Evolutionary conservation across 305 asterid species (phyloP), one percentile per base, ranked within the genome.

Genomic region (Striga hermonthica): DNA sequence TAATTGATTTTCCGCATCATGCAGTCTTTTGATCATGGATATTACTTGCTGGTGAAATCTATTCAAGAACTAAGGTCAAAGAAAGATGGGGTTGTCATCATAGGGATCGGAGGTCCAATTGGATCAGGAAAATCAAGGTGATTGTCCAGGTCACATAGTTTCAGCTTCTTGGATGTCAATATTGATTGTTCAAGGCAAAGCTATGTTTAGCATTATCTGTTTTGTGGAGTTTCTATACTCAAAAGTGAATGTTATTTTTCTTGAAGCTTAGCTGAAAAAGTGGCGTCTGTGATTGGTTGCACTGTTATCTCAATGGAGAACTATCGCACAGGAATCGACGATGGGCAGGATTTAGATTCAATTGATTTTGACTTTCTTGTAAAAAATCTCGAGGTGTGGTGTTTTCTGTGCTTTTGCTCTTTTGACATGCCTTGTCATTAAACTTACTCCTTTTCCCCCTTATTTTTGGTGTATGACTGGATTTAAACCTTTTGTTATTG

Each of bases 71-170:
- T 94, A 56, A 86, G 99, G 68, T 84, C 95, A 39, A 94, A 94
- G 88, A 94, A 90, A 75, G 93, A 81, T 10, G 91, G 95, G 50
- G 72, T 86, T 67, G 97, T 94, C 64, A 88, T 95, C 43, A 87
- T 94, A 69, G 99, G 97, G 16, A 86, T 94, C 45, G 99, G 99
- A 71, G 99, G 99, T 63, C 99, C 99, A 38, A 86, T 95, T 72
- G 99, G 99, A 57, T 90, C 99, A 22, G 99, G 99, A 47, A 94
- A 94, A 83, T 76, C 99, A 16, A 94, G 99, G 99, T 90, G 59
- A 11, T 35, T 67, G 12, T 70, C 69, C 63, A 60, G 14, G 22
- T 44, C 28, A 15, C 47, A 43, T 35, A 8, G 43, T 62, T 69
- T 64, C 28, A 14, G 16, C 65, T 44, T 57, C 38, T 65, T 34